Base-by-base conservation (phyloP, 805 yeast species). In the Citeromyces matritensis region DNA sequence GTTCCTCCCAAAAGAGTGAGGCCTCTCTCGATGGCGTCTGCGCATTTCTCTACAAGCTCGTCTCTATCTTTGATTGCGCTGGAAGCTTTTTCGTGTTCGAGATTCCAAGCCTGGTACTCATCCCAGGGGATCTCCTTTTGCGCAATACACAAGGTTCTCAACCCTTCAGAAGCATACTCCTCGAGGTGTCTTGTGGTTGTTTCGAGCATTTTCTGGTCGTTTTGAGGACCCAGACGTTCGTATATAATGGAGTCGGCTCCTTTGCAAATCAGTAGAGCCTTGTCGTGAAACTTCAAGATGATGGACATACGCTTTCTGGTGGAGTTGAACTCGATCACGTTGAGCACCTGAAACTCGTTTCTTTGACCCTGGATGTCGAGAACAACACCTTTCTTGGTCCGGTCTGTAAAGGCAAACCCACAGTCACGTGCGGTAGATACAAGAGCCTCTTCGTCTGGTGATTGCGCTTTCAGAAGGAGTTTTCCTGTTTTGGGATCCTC, bases 301-400 rank as follows among this genome's bases (percentile, higher is more conserved):
- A 81, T 79, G 63, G 86, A 76, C 93, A 80, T 80, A 63, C 93
- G 73, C 57, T 80, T 80, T 59, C 93, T 71, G 0, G 91, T 77
- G 6, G 91, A 80, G 43, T 81, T 81, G 53, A 81, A 81, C 44
- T 80, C 91, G 39, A 81, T 52, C 13, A 74, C 65, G 43, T 79
- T 80, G 37, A 81, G 51, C 23, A 81, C 60, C 45, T 78, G 82
- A 47, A 70, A 79, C 41, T 80, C 86, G 44, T 74, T 73, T 37
- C 65, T 62, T 30, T 60, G 64, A 37, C 91, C 91, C 49, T 77
- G 84, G 25, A 73, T 72, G 33, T 73, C 72, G 29, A 81, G 59
- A 30, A 78, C 53, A 12, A 77, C 47, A 35, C 88, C 91, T 30
- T 63, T 62, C 45, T 77, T 78, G 7, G 85, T 79, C 48, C 72